These are phyloP conservation scores for Nyssa sinensis DNA, from an alignment of 148 eudicot genomes.

Conservation along the genomic window DNA sequence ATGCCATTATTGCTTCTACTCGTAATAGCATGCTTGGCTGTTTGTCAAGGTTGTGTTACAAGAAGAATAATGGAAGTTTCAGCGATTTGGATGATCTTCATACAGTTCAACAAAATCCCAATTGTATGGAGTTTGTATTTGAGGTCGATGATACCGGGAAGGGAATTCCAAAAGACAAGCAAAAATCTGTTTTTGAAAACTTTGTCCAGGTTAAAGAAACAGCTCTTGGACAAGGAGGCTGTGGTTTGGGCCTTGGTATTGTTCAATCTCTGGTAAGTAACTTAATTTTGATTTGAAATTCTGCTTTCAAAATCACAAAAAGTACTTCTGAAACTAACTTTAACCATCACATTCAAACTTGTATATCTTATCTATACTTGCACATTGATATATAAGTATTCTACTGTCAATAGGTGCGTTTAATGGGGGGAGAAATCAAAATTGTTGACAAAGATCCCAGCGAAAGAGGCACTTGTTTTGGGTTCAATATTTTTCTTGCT, in stretches of 20 bases:
- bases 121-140: constrained; percentile 3
- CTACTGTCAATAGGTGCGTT: constrained; percentile 33
- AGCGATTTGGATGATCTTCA: neutral
- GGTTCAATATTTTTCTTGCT: constrained; percentile 38
- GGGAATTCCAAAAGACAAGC: constrained; percentile 32
- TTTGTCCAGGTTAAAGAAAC: constrained; percentile 48
- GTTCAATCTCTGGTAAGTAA: constrained; percentile 46
- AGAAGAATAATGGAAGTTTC: neutral
- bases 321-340: too few species aligned
- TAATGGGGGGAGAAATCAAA: constrained; percentile 54
- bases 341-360: too few species aligned
- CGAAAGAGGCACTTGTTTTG: constrained; percentile 43
- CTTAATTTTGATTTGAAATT: neutral
- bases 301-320: neutral
- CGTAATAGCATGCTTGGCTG: neutral
- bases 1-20: neutral
- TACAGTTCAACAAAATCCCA: neutral
- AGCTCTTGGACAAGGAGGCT: constrained; percentile 33
- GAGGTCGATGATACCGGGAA: constrained; percentile 10
- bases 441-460: constrained; percentile 36
- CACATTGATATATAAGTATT: neutral
- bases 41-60: neutral
- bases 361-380: too few species aligned
- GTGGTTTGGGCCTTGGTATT: constrained; percentile 54
- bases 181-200: constrained; percentile 37